phyloP scores from a whole-genome alignment of 805 yeast genomes.

The Candida suzukii region DNA sequence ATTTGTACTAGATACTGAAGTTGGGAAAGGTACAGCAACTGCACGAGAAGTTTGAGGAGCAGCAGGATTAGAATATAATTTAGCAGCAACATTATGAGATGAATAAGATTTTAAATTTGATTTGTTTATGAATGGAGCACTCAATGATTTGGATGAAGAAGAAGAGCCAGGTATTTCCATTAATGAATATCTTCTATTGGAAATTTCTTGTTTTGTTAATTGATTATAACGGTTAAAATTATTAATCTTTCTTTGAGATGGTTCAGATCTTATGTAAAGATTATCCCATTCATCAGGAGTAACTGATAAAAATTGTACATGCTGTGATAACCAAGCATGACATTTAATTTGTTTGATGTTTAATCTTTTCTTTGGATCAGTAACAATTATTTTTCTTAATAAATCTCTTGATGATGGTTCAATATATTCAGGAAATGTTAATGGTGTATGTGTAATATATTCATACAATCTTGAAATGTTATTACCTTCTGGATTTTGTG shows the following conservation, averaged over 20 bases:
- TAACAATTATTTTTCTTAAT: slow-evolving; percentile 72
- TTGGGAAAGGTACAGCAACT: slow-evolving; percentile 25
- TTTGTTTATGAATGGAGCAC: slow-evolving; percentile 14
- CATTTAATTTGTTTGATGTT: slow-evolving; percentile 60
- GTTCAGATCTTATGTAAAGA: slow-evolving; percentile 36
- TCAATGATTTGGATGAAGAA: slow-evolving; percentile 28
- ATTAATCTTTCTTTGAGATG: slow-evolving; percentile 5
- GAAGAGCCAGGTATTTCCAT: slow-evolving; percentile 36
- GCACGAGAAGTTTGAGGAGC: slow-evolving; percentile 57
- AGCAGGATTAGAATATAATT: slow-evolving; percentile 46
- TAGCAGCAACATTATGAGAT: slow-evolving; percentile 29
- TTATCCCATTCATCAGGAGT: slow-evolving; percentile 90
- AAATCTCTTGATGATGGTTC: slow-evolving; percentile 88
- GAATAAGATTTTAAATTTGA: slow-evolving; percentile 28
- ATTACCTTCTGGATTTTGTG: slow-evolving; percentile 92
- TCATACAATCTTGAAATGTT: slow-evolving; percentile 86
- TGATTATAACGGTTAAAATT: not conserved
- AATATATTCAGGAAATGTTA: slow-evolving; percentile 93
- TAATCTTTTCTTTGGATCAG: slow-evolving; percentile 78
- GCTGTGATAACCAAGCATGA: slow-evolving; percentile 87
- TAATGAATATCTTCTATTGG: slow-evolving; percentile 32
- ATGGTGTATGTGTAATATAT: slow-evolving; percentile 84
- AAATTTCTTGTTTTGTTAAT: slow-evolving; percentile 15
- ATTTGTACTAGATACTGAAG: slow-evolving; percentile 10
- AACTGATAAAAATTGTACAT: slow-evolving; percentile 73